Evolutionary conservation across 1,284 basidiomycete genomes (phyloP), one percentile per base, ranked within the genome.

Genomic region (Grifola frondosa): DNA sequence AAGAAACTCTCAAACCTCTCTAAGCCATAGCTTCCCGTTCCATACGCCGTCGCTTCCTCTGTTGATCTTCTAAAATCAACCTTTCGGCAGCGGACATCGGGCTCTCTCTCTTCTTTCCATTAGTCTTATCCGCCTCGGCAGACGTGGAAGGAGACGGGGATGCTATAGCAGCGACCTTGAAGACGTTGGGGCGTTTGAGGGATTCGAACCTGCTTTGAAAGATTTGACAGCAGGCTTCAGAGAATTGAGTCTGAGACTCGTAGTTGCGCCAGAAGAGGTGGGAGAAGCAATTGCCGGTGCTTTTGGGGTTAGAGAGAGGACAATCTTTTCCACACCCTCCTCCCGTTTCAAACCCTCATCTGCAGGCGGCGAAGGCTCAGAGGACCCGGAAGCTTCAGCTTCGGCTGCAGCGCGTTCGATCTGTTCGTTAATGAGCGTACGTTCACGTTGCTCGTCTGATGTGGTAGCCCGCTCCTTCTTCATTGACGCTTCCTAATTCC

Each of bases 391-490:
- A 7, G 49, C 42, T 10, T 40, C 56, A 3, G 64, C 63, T 37
- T 69, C 65, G 21, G 65, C 66, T 24, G 62, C 65, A 1, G 97
- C 96, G 22, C 92, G 78, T 58, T 91, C 91, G 46, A 99, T 99
- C 70, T 99, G 96, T 58, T 98, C 93, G 19, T 88, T 77, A 45
- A 99, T 88, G 48, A 95, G 77, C 58, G 84, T 75, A 11, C 97
- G 83, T 67, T 97, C 91, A 22, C 97, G 80, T 65, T 94, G 90
- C 68, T 99, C 97, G 60, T 98, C 96, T 30, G 92, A 94, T 64
- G 86, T 86, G 38, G 90, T 89, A 24, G 86, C 80, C 7, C 95
- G 79, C 59, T 99, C 94, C 69, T 96, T 94, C 75, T 97, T 97
- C 71, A 90, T 67, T 21, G 82, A 81, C 24, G 93, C 89, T 65